phyloP scores from a whole-genome alignment of 345 rosid species.

The Heritiera fomes region DNA sequence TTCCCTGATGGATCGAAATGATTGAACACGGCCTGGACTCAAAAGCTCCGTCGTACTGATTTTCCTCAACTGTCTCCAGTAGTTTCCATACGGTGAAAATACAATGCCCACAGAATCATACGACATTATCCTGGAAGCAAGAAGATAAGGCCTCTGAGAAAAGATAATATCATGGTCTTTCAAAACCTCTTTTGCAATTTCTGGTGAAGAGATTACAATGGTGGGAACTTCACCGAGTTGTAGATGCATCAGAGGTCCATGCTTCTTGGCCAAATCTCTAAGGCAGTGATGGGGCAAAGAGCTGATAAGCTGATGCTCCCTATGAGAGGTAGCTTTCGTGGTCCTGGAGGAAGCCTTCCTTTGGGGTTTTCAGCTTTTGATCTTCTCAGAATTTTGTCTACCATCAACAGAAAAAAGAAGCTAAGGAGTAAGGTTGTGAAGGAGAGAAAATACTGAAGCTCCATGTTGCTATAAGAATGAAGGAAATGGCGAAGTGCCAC shows the following conservation, averaged over 20 bases:
- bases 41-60: constrained; percentile 23
- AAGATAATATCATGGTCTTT: constrained; percentile 17
- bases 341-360: no score
- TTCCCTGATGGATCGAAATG: constrained; percentile 14
- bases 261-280: no score
- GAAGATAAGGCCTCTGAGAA: constrained; percentile 15
- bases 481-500: not conserved
- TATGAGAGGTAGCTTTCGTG: no score
- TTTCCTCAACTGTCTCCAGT: constrained; percentile 31
- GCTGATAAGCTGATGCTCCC: no score
- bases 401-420: not conserved
- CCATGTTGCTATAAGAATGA: not conserved
- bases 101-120: constrained; percentile 20
- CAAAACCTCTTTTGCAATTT: constrained; percentile 21
- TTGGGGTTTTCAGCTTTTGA: no score
- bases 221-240: not conserved
- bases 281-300: no score
- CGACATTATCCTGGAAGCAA: constrained; percentile 2
- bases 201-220: constrained; percentile 21
- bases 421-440: not conserved
- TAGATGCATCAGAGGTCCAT: no score
- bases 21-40: constrained; percentile 18
- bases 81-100: constrained; percentile 21
- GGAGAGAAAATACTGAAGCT: not conserved
- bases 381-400: no score